phyloP scores from a whole-genome alignment of 1,139 yeast species.

The Magnusiomyces ingens region DNA sequence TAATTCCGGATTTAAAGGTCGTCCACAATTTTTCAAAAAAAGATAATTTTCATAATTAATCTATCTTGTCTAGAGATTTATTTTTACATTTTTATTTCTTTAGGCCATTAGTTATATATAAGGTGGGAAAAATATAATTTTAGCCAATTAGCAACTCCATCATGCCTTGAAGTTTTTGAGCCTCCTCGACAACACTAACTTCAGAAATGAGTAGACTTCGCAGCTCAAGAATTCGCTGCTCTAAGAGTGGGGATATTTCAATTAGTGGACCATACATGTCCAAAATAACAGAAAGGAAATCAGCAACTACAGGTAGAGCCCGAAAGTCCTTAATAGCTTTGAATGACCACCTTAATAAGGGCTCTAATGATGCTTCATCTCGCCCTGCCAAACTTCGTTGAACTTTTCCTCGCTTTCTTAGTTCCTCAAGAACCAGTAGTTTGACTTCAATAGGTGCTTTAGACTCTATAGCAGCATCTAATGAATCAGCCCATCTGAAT shows the following conservation, averaged over 20 bases:
- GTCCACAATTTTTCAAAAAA: constrained; percentile 15
- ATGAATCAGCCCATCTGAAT: constrained; percentile 88
- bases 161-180: constrained; percentile 90
- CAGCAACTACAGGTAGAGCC: constrained; percentile 67
- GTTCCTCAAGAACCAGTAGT: constrained; percentile 72
- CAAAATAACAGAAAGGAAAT: constrained; percentile 73
- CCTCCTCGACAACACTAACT: constrained; percentile 74
- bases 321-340: constrained; percentile 72
- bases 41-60: constrained; percentile 6
- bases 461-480: constrained; percentile 73
- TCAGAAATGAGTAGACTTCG: constrained; percentile 54
- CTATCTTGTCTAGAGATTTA: background rate
- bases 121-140: constrained; percentile 4
- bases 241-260: constrained; percentile 73
- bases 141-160: constrained; percentile 56
- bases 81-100: background rate
- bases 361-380: constrained; percentile 80
- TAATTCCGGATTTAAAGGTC: constrained; percentile 23
- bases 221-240: constrained; percentile 58
- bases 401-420: constrained; percentile 82
- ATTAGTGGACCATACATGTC: constrained; percentile 71
- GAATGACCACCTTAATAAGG: constrained; percentile 76
- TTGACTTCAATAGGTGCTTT: constrained; percentile 78
- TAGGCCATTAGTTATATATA: constrained; percentile 1
- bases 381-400: constrained; percentile 70